A percentile compares a stretch with the other conserved stretches of the same genome.
These are phyloP conservation scores for Cetradonia linearis DNA, from an alignment of 495 filamentous ascomycete species.

Conservation along the genomic window DNA sequence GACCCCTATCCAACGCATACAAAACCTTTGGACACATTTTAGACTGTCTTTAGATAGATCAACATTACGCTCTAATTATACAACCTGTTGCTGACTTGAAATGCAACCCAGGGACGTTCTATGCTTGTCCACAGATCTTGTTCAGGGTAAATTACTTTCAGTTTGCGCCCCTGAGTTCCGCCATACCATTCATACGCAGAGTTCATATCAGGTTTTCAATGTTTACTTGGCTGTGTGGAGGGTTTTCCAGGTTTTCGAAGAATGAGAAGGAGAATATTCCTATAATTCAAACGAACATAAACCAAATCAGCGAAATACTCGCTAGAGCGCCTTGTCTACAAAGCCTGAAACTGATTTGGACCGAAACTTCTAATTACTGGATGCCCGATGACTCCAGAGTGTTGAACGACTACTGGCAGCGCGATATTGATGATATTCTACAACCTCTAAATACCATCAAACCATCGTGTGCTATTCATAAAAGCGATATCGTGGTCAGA, in stretches of 20 bases:
- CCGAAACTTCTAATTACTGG: background rate
- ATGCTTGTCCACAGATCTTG: background rate
- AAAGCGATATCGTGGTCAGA: conserved; percentile 2
- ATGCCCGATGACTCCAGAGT: background rate
- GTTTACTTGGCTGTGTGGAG: background rate
- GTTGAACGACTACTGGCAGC: background rate
- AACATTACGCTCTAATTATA: background rate
- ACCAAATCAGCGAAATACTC: background rate
- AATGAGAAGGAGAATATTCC: background rate
- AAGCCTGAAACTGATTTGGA: conserved; percentile 7
- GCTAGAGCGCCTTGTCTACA: background rate
- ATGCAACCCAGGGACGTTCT: background rate
- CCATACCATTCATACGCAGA: conserved; percentile 5
- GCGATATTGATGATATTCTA: conserved; percentile 1
- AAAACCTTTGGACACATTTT: background rate
- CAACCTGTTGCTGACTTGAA: background rate
- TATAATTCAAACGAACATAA: background rate
- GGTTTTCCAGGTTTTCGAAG: background rate
- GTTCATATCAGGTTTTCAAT: conserved; percentile 9
- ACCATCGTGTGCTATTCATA: background rate
- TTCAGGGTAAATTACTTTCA: background rate
- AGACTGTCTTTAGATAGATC: background rate
- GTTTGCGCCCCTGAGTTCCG: background rate
- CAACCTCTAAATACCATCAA: background rate
- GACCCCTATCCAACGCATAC: background rate